phyloP scores from a whole-genome alignment of 768 basidiomycete genomes.

The Boletus rex-veris region DNA sequence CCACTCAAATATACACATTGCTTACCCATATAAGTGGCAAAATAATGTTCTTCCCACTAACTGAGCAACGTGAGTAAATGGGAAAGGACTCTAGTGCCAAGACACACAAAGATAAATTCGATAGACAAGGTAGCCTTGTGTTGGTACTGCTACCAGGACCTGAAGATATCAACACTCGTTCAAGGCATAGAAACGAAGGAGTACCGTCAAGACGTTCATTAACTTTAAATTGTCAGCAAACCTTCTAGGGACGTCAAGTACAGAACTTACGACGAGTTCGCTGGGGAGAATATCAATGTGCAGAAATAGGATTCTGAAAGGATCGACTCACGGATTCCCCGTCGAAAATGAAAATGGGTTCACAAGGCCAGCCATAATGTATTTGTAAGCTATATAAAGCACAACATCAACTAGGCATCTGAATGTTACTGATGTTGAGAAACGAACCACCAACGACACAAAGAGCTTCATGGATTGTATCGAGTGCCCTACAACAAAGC shows the following conservation, averaged over 20 bases:
- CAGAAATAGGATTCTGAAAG: neutral
- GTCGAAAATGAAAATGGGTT: neutral
- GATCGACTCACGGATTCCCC: neutral
- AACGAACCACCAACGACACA: slow-evolving; percentile 7
- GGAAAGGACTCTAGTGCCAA: neutral
- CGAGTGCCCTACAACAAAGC: neutral
- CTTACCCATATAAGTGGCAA: slow-evolving; percentile 3
- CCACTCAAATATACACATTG: neutral
- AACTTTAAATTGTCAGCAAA: slow-evolving; percentile 1
- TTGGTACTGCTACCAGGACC: neutral
- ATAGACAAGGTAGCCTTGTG: slow-evolving; percentile 12
- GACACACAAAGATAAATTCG: slow-evolving; percentile 14
- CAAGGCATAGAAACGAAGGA: neutral
- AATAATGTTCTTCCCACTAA: neutral
- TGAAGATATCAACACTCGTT: neutral
- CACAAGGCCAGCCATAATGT: neutral
- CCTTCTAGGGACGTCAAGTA: neutral
- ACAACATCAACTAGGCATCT: neutral
- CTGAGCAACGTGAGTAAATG: neutral
- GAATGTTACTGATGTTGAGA: neutral
- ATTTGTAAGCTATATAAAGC: slow-evolving; percentile 3
- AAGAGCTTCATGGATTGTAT: slow-evolving; percentile 7
- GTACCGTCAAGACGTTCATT: slow-evolving; percentile 1
- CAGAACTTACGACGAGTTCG: slow-evolving; percentile 2
- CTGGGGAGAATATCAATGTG: neutral